Evolutionary conservation across 1,284 basidiomycete species (phyloP), one percentile per base, ranked within the genome.

Genomic region (Caloboletus firmus): DNA sequence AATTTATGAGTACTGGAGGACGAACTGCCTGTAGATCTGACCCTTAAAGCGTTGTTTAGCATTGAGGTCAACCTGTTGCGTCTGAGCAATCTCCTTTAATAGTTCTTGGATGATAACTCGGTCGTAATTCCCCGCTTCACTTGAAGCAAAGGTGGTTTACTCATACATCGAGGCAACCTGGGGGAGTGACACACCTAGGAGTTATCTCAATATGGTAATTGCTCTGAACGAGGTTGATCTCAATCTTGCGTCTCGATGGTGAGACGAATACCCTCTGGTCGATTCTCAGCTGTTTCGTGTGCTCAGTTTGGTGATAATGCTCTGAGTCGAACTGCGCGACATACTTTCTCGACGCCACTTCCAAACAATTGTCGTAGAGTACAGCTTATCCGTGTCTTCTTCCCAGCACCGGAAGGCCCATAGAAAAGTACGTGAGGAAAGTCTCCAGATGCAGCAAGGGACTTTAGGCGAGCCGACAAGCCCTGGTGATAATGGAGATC

Each of bases 351-450:
- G 0, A 90, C 93, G 5, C 94, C 93, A 40, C 87, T 80, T 2
- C 96, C 97, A 73, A 95, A 99, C 41, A 99, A 74, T 66, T 98
- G 89, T 60, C 90, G 79, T 49, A 99, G 71, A 7, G 92, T 94
- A 61, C 89, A 92, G 62, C 87, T 89, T 66, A 99, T 95, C 45
- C 97, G 82, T 35, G 97, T 99, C 82, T 99, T 99, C 78, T 99
- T 99, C 18, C 96, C 96, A 10, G 96, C 94, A 18, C 96, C 96
- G 5, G 92, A 93, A 2, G 96, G 97, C 0, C 96, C 97, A 68
- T 98, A 99, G 76, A 99, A 98, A 12, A 99, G 83, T 76, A 97
- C 89, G 70, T 99, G 96, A 7, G 96, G 96, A 67, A 99, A 98
- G 77, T 99, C 97, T 2, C 91, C 91, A 1, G 91, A 91, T 0